Evolutionary conservation across 1,284 basidiomycete genomes (phyloP), one percentile per base, ranked within the genome.

Genomic region (Coniferiporia sulphurascens): DNA sequence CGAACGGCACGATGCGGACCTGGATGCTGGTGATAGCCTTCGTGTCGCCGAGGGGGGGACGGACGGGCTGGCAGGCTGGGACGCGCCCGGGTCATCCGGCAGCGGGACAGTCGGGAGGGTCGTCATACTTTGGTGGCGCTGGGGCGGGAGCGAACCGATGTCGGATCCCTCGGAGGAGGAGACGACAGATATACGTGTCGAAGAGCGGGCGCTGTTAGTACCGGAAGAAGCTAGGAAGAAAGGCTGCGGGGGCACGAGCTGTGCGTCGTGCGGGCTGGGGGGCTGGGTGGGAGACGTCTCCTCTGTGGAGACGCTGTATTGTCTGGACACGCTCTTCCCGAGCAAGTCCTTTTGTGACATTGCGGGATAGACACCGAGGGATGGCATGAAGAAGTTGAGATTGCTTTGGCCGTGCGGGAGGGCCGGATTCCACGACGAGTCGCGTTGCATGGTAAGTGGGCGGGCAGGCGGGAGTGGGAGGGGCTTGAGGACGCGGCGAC

Each of bases 401-500:
- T 55, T 54, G 38, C 46, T 55, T 27, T 13, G 58, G 22, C 32
- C 27, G 54, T 9, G 57, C 7, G 27, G 13, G 78, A 66, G 78
- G 74, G 27, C 27, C 5, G 27, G 27, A 27, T 38, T 78, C 77
- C 65, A 81, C 74, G 21, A 83, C 77, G 55, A 79, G 77, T 64
- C 82, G 81, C 3, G 83, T 3, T 53, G 17, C 21, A 50, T 41
- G 10, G 49, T 36, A n/a, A 85, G 78, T 17, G 79, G 79, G 62
- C 85, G 82, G 1, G 78, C 72, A 19, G 82, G 84, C 0, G 84
- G 85, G 1, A 86, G 72, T 1, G 84, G 84, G 0, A 70, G 70
- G 3, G 76, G 67, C 19, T 67, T 68, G 21, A 68, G 58, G 21
- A 66, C 69, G 43, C 67, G 67, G 48, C 68, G 72, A 15, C 61